These are phyloP conservation scores for Cryptosporidium bovis DNA, from an alignment of 169 alveolate species.

Conservation along the genomic window DNA sequence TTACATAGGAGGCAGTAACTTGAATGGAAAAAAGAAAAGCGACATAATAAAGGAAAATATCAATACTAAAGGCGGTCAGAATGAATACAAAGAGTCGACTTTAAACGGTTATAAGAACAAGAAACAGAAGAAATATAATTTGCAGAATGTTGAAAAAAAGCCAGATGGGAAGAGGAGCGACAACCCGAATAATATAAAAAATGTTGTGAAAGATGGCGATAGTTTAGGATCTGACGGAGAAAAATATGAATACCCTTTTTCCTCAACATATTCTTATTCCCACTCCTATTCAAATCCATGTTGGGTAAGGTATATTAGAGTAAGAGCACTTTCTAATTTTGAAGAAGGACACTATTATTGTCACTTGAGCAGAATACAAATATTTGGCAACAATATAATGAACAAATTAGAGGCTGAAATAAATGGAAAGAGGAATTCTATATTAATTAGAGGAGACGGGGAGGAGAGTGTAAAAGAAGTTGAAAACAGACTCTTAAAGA, in stretches of 20 bases:
- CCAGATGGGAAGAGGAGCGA: not conserved
- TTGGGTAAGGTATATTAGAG: constrained; percentile 62
- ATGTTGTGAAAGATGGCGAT: not conserved
- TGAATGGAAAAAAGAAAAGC: not conserved
- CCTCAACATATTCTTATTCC: not conserved
- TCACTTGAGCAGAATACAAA: constrained; percentile 47
- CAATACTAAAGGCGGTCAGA: not conserved
- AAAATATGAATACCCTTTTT: not conserved
- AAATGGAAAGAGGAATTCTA: constrained; percentile 54
- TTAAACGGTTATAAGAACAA: not conserved
- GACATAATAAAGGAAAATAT: not conserved
- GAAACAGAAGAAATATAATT: not conserved
- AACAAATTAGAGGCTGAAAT: constrained; percentile 51
- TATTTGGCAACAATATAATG: constrained; percentile 66
- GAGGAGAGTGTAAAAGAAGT: constrained; percentile 71
- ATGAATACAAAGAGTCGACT: too few relatives aligned
- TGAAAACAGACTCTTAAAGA: constrained; percentile 37
- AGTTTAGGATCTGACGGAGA: not conserved
- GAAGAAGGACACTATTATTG: constrained; percentile 73
- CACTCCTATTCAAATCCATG: constrained; percentile 34
- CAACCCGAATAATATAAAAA: not conserved
- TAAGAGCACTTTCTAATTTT: constrained; percentile 45
- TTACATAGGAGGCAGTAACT: not conserved
- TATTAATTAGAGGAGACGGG: constrained; percentile 17
- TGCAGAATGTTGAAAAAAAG: not conserved